Conservation (phyloP, 805 yeast species). For the Metschnikowia baotianmanensis region DNA sequence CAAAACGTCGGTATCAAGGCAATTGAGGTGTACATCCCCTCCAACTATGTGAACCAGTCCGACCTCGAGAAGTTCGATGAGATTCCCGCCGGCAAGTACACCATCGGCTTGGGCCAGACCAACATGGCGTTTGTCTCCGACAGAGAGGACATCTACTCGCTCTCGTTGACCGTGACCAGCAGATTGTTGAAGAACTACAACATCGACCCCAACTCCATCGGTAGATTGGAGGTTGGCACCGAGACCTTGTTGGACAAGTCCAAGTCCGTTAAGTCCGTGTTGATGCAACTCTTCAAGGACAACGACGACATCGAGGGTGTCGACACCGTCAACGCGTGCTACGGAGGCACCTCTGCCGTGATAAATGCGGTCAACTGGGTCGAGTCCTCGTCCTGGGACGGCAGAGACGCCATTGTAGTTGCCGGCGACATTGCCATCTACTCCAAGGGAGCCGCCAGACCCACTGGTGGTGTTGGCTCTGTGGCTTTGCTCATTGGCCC, state of each 20-base stretch:
- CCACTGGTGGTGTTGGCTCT: conserved; percentile 99
- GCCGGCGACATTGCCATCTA: conserved; percentile 98
- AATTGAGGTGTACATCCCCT: conserved; percentile 87
- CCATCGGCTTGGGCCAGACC: conserved; percentile 98
- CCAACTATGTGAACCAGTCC: conserved; percentile 76
- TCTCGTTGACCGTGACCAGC: conserved; percentile 84
- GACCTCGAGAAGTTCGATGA: conserved; percentile 84
- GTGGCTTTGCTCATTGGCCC: conserved; percentile 95
- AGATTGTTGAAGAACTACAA: conserved; percentile 75
- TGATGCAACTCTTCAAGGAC: conserved; percentile 89
- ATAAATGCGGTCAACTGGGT: conserved; percentile 95
- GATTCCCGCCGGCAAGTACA: conserved; percentile 91
- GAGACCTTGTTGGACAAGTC: conserved; percentile 96
- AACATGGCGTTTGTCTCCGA: conserved; percentile 97
- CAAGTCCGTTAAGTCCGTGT: conserved; percentile 91
- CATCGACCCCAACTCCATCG: conserved; percentile 77
- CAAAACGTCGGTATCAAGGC: conserved; percentile 96
- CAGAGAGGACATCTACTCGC: conserved; percentile 94
- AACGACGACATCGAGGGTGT: conserved; percentile 93
- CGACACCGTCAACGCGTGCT: conserved; percentile 95
- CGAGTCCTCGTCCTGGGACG: conserved; percentile 96
- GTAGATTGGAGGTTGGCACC: conserved; percentile 97
- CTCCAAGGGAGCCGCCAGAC: conserved; percentile 97
- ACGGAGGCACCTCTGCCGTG: conserved; percentile 96
- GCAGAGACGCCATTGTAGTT: conserved; percentile 94